Conservation (phyloP, 257 asterid genomes). For the Dorcoceras hygrometricum region DNA sequence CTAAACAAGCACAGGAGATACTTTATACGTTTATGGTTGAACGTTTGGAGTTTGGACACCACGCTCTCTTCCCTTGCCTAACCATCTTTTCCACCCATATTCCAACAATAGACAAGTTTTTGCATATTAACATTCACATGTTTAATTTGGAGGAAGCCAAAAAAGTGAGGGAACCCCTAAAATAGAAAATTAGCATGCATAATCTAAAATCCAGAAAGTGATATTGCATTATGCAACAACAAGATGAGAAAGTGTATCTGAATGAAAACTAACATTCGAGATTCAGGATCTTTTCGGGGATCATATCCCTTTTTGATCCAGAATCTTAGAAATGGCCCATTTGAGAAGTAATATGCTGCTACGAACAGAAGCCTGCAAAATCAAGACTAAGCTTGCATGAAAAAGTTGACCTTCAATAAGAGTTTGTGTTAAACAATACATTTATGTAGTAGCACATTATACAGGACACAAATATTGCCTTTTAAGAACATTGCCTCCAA, state of each 20-base stretch:
- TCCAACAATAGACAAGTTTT: background rate
- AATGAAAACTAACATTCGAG: constrained; percentile 66
- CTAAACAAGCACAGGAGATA: background rate
- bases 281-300: constrained; percentile 94
- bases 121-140: background rate
- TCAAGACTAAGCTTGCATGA: constrained; percentile 25
- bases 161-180: background rate
- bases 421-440: background rate
- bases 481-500: constrained; percentile 49
- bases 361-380: constrained; percentile 73
- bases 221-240: constrained; percentile 2
- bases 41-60: background rate
- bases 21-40: background rate
- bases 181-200: constrained; percentile 6
- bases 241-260: constrained; percentile 11
- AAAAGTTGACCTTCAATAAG: constrained; percentile 20
- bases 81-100: background rate
- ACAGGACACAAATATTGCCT: constrained; percentile 46
- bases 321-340: constrained; percentile 85
- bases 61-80: background rate
- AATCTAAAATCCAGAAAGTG: constrained; percentile 14
- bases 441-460: background rate
- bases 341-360: constrained; percentile 85
- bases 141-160: background rate
- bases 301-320: constrained; percentile 95